A percentile compares a stretch with the other conserved stretches of the same genome.
These are phyloP conservation scores for Decorospora gaudefroyi DNA, from an alignment of 2,329 filamentous ascomycete genomes.

Conservation along the genomic window DNA sequence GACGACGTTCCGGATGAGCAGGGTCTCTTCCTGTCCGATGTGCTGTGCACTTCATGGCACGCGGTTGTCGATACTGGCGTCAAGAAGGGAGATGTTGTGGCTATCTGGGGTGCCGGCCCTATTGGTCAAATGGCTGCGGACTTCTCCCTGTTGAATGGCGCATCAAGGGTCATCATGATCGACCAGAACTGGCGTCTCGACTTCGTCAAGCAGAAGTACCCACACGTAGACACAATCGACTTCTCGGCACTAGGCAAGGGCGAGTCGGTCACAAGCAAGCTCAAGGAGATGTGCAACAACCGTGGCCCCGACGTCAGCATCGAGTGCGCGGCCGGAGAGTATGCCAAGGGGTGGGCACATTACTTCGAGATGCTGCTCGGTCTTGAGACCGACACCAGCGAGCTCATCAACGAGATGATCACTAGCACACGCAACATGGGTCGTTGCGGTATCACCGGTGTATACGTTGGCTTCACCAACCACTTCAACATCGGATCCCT, in stretches of 20 bases:
- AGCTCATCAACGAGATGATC: slow-evolving; percentile 80
- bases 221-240: slow-evolving; percentile 70
- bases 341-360: slow-evolving; percentile 65
- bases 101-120: slow-evolving; percentile 84
- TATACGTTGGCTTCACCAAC: slow-evolving; percentile 70
- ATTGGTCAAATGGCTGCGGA: slow-evolving; percentile 79
- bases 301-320: slow-evolving; percentile 73
- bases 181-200: slow-evolving; percentile 74
- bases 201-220: slow-evolving; percentile 67
- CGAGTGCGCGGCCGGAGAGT: slow-evolving; percentile 69
- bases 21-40: slow-evolving; percentile 78
- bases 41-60: slow-evolving; percentile 78
- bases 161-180: slow-evolving; percentile 75
- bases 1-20: slow-evolving; percentile 83
- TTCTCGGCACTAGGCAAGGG: slow-evolving; percentile 66
- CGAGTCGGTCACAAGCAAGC: slow-evolving; percentile 68
- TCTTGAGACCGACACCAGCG: slow-evolving; percentile 81
- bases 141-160: slow-evolving; percentile 71
- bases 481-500: slow-evolving; percentile 82
- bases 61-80: slow-evolving; percentile 82
- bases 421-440: slow-evolving; percentile 73
- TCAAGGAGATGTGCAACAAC: slow-evolving; percentile 74
- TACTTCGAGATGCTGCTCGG: slow-evolving; percentile 65
- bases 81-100: slow-evolving; percentile 75
- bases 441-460: slow-evolving; percentile 75